Evolutionary conservation across 2,329 filamentous ascomycete genomes (phyloP), one percentile per base, ranked within the genome.

Genomic region (Rutstroemia sp.): DNA sequence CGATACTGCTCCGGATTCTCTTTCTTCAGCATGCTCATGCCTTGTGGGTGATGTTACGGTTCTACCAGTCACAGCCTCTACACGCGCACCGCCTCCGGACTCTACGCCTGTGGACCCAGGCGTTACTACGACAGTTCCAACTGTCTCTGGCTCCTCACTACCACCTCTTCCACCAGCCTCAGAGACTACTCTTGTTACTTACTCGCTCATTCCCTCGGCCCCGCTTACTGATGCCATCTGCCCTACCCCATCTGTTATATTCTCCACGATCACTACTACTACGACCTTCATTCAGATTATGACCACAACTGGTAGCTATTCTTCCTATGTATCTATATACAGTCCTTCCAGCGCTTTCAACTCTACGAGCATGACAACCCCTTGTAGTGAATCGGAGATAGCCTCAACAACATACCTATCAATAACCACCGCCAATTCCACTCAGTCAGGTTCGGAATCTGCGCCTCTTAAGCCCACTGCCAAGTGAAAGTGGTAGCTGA

Each of bases 11-110:
- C 63, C 62, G 7, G 38, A 45, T 1, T 10, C 34, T 4, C 61
- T 64, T 53, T 64, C 59, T 4, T 61, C 61, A 19, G 63, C 62
- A 4, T 65, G 63, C 49, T 59, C 59, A 23, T 64, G 62, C 34
- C 18, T 55, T 16, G 46, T 19, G 14, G 46, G 46, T 12, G 23
- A 30, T 18, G 16, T 30, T 30, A 49, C 46, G 9, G 18, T 27
- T 23, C 44, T 21, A 16, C 34, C 52, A 42, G 23, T 37, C n/a
- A 12, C 25, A 9, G n/a, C 16, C 10, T 18, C 16, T 4, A 53
- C n/a, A 14, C 25, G 12, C 8, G 16, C 30, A 27, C 21, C 21
- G 9, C 37, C 37, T 14, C 38, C 7, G 9, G 30, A 12, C 23
- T 42, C 52, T 21, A 21, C 12, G 2, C 18, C 6, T 6, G 12